These are phyloP conservation scores for Pyrus hybrid DNA, from an alignment of 331 rosid genomes.

Conservation along the genomic window DNA sequence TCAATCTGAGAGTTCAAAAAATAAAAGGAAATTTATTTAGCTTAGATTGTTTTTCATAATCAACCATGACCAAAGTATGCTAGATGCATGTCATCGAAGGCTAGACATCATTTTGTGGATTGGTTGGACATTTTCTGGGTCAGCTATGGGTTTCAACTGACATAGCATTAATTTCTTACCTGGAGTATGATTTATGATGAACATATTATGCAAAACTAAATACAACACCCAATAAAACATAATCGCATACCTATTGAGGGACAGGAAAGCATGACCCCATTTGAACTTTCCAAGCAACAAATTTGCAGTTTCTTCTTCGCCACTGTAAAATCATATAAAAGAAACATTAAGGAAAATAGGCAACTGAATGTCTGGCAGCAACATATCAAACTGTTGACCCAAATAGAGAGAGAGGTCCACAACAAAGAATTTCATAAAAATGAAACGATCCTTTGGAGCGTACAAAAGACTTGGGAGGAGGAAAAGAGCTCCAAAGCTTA, in stretches of 20 bases:
- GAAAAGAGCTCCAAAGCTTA: neutral
- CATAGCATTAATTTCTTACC: neutral
- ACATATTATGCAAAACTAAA: neutral
- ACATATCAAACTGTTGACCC: neutral
- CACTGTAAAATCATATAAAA: constrained; percentile 44
- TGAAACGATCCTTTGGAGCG: neutral
- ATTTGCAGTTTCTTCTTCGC: constrained; percentile 86
- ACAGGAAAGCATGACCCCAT: constrained; percentile 93
- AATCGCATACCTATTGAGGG: constrained; percentile 64
- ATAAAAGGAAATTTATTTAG: neutral
- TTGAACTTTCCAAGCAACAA: constrained; percentile 84
- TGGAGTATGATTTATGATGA: neutral
- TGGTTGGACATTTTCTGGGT: neutral
- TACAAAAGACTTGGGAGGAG: neutral
- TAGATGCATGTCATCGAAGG: neutral
- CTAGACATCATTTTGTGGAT: neutral
- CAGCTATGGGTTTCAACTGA: constrained; percentile 1
- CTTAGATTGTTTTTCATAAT: neutral
- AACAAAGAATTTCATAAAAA: neutral
- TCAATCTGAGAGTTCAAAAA: neutral
- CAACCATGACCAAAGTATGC: neutral
- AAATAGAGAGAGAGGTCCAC: neutral
- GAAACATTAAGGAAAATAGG: neutral
- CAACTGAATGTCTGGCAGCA: neutral
- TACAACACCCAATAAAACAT: neutral